phyloP scores from a whole-genome alignment of 2,329 filamentous ascomycete genomes.

The Lojkania enalia region DNA sequence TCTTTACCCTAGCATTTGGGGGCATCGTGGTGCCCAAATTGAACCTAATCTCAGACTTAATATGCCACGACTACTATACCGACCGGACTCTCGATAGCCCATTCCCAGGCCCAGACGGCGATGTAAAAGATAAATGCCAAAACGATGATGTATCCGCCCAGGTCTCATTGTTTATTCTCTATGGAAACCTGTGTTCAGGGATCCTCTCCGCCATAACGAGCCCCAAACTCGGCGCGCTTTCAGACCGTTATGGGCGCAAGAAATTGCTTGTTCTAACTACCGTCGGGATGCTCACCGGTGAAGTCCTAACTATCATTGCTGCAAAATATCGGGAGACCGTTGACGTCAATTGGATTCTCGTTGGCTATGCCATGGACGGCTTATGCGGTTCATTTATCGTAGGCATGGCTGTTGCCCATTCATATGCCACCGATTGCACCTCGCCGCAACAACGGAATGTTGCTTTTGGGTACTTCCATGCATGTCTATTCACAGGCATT shows the following conservation, averaged over 20 bases:
- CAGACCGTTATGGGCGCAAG: constrained; percentile 83
- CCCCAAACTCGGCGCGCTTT: constrained; percentile 81
- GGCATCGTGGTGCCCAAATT: constrained; percentile 83
- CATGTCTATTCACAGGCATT: constrained; percentile 84
- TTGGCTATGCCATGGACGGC: constrained; percentile 79
- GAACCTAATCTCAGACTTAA: constrained; percentile 80
- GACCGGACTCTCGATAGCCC: constrained; percentile 52
- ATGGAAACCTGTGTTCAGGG: constrained; percentile 73
- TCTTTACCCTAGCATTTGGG: constrained; percentile 85
- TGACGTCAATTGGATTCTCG: constrained; percentile 76
- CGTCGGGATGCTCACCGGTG: constrained; percentile 71
- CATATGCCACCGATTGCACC: constrained; percentile 89
- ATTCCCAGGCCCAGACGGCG: constrained; percentile 46
- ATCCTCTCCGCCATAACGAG: constrained; percentile 77
- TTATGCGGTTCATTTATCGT: constrained; percentile 87
- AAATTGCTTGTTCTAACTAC: constrained; percentile 73
- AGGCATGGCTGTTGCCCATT: constrained; percentile 75
- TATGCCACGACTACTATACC: constrained; percentile 81
- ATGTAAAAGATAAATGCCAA: constrained; percentile 65
- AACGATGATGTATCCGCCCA: constrained; percentile 76
- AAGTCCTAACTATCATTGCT: constrained; percentile 77
- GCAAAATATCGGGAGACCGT: constrained; percentile 73
- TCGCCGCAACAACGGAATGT: constrained; percentile 77
- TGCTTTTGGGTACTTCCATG: constrained; percentile 87
- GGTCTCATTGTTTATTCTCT: constrained; percentile 77